Evolutionary conservation across 1,139 yeast genomes (phyloP).

Genomic region (Suhomyces maxii): DNA sequence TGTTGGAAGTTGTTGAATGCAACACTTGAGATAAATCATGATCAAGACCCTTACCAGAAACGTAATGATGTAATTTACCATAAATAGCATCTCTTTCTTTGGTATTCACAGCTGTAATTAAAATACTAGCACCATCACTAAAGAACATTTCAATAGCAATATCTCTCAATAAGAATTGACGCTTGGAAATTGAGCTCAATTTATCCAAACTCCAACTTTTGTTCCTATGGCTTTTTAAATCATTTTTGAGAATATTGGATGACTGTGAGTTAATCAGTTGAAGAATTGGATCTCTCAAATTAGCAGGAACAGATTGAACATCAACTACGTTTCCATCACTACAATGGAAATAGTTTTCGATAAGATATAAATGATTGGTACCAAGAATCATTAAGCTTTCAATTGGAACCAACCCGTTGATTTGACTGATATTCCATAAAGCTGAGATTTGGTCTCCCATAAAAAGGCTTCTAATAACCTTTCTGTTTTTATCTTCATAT

Average conservation of each 20-base stretch:
- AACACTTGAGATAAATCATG: constrained; percentile 53
- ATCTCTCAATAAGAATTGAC: constrained; percentile 74
- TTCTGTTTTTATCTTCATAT: constrained; percentile 70
- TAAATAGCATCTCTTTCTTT: constrained; percentile 58
- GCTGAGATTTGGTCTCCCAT: constrained; percentile 70
- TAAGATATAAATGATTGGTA: constrained; percentile 58
- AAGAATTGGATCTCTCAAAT: constrained; percentile 64
- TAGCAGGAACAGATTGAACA: constrained; percentile 61
- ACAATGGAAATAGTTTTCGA: constrained; percentile 66
- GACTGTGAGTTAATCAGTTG: constrained; percentile 51
- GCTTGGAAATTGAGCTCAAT: constrained; percentile 62
- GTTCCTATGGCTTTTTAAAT: constrained; percentile 41
- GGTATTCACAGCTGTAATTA: constrained; percentile 56
- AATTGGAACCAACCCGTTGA: constrained; percentile 68
- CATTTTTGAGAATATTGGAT: constrained; percentile 19
- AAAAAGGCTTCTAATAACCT: constrained; percentile 64
- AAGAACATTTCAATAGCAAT: constrained; percentile 78
- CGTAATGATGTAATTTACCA: constrained; percentile 44
- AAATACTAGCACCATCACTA: constrained; percentile 65
- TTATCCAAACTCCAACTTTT: constrained; percentile 58
- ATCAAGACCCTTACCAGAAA: constrained; percentile 50
- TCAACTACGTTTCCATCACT: constrained; percentile 64
- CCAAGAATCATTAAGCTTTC: constrained; percentile 78
- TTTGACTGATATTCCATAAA: constrained; percentile 74
- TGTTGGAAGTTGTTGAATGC: constrained; percentile 27